Base-by-base conservation (phyloP, 257 asterid genomes). In the Solanum virginianum region DNA sequence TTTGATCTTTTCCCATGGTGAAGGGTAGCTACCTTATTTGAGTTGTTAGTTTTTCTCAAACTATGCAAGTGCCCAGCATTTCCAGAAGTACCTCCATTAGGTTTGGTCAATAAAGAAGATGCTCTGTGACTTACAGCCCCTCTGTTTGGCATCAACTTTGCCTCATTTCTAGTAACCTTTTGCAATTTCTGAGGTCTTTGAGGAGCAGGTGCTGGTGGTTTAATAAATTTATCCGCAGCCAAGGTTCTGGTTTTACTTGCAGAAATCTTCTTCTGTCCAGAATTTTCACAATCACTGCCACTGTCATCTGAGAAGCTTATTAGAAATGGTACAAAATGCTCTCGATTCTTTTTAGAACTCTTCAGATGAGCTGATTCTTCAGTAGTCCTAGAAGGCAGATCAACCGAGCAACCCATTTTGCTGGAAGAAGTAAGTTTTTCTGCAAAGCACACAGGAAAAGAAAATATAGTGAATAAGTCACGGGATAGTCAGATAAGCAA, bases 281-380 rank as follows among this genome's bases (percentile, higher is more conserved):
- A 62, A 72, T 88, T 85, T 66, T 89, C 93, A 83, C 86, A 74
- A 86, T 89, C 91, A 74, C 91, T 88, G 55, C 91, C 91, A 63
- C 88, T 88, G 55, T 91, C 93, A 82, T 91, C 93, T 49, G 92
- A 91, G 85, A 91, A 91, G 83, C 93, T 88, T 82, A 91, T 91
- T 29, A 91, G 82, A 87, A 91, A 91, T 51, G 93, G 93, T 60
- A 91, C 91, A 85, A 90, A 90, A 14, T 87, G 83, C 65, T 85
- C 91, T 63, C 89, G 86, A 60, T 66, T 89, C 89, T 86, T 91
- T 54, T 89, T 91, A 65, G 74, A 74, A 81, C 79, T 85, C 86
- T 87, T 88, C 49, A 24, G 87, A 43, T 80, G 85, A 82, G 32
- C 80, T 72, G 82, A 83, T 80, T 85, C 90, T 51, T 47, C 82